Evolutionary conservation across 805 yeast species (phyloP), one percentile per base, ranked within the genome.

Genomic region (Wickerhamia fluorescens): DNA sequence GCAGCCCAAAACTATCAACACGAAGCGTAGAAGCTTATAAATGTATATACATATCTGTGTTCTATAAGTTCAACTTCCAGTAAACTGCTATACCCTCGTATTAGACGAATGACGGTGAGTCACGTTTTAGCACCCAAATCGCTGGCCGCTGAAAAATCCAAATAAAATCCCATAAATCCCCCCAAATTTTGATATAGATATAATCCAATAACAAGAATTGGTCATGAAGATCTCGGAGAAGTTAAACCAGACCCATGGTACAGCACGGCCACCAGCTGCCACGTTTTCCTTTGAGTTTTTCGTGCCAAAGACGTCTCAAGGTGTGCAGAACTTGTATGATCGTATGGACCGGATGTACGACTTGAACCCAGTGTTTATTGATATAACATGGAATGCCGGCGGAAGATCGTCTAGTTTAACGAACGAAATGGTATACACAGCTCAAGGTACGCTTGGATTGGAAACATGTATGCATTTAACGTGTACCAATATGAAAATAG

Each of bases 401-500:
- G 97, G 97, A 5, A 70, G 94, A 27, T 58, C 81, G 28, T 78
- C 94, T 5, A 75, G 76, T 24, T 61, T 87, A 39, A 87, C 98
- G 14, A 81, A 87, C 20, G 97, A 92, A 42, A 79, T 92, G 73
- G 94, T 92, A 4, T 73, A 86, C 42, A 86, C 94, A 3, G 75
- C 96, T 1, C 95, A 88, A 44, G 77, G 88, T 3, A 88, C 86
- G 3, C 65, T 88, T 31, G 96, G 96, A 6, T 64, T 89, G 36
- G 97, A 89, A 48, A 89, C 97, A 0, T 92, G 97, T 53, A 88
- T 92, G 96, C 98, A 92, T 56, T 67, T 92, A 58, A 92, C 98
- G 2, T 92, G 98, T 50, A 87, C 96, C 11, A 89, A 88, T 47
- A 92, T 92, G 98, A 75, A 87, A 16, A 65, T 76, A 16, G 73